Conservation (phyloP, 164 flowering plant species). For the Annona cherimola region DNA sequence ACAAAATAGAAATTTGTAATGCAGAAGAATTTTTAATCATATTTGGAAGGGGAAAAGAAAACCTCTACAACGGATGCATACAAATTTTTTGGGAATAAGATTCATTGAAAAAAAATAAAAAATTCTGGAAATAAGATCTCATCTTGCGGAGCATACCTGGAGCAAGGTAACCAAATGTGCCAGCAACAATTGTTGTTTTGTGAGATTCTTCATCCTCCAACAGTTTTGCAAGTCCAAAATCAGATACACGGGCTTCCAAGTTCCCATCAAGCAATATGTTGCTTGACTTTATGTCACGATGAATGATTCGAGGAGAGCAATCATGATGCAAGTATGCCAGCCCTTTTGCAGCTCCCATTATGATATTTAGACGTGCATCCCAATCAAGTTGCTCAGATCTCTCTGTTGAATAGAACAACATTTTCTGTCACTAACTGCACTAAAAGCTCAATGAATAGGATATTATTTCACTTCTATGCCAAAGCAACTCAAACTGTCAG, state of each 20-base stretch:
- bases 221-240: conserved; percentile 95
- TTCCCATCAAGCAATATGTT: conserved; percentile 94
- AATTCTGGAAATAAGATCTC: neutral
- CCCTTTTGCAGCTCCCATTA: conserved; percentile 97
- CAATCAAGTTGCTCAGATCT: conserved; percentile 85
- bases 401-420: conserved; percentile 34
- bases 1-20: neutral
- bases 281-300: conserved; percentile 96
- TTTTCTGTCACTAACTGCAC: neutral
- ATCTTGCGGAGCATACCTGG: conserved; percentile 55
- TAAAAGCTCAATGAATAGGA: neutral
- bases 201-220: conserved; percentile 96
- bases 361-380: conserved; percentile 86
- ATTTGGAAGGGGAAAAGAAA: too few species aligned
- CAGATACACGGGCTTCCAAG: conserved; percentile 95
- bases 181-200: conserved; percentile 96
- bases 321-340: conserved; percentile 94
- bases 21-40: neutral
- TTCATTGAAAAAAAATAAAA: neutral
- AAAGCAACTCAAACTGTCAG: neutral
- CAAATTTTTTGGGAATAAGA: neutral
- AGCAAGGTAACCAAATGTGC: conserved; percentile 97
- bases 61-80: neutral
- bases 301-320: conserved; percentile 95
- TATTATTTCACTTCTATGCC: neutral